Evolutionary conservation across 2,329 filamentous ascomycete species (phyloP).

Genomic region (Laburnicola sp.): DNA sequence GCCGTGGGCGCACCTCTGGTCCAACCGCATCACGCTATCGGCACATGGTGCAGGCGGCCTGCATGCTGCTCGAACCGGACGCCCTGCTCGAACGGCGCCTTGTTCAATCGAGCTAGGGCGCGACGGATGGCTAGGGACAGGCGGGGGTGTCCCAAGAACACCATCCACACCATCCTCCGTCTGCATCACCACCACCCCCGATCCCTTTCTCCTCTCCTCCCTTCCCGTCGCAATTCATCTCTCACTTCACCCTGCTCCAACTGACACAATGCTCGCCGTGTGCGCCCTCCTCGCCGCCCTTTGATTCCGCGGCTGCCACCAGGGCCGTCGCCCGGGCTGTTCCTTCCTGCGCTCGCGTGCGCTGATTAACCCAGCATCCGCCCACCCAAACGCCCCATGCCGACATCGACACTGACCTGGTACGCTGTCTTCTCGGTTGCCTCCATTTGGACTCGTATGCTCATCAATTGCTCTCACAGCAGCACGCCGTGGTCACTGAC

Average conservation of each 20-base stretch:
- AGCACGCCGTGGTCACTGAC: slow-evolving; percentile 16
- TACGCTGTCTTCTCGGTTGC: slow-evolving; percentile 12
- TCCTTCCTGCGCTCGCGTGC: slow-evolving; percentile 23
- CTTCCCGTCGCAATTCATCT: too few relatives aligned
- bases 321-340: slow-evolving; percentile 16
- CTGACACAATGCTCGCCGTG: slow-evolving; percentile 22
- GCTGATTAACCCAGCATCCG: slow-evolving; percentile 28
- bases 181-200: slow-evolving; percentile 34
- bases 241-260: too few relatives aligned
- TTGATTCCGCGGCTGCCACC: slow-evolving; percentile 23
- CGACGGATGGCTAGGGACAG: slow-evolving; percentile 27
- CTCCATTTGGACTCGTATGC: slow-evolving; percentile 6
- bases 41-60: slow-evolving; percentile 35
- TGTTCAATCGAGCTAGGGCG: slow-evolving; percentile 22
- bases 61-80: slow-evolving; percentile 27
- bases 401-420: slow-evolving; percentile 12
- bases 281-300: slow-evolving; percentile 27
- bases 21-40: slow-evolving; percentile 26
- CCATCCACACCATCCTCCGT: slow-evolving; percentile 34
- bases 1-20: not conserved
- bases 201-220: slow-evolving; percentile 19
- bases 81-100: slow-evolving; percentile 36
- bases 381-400: slow-evolving; percentile 5
- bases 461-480: slow-evolving; percentile 23
- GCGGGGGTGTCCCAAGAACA: slow-evolving; percentile 34